phyloP scores from a whole-genome alignment of 345 rosid species.

The Leavenworthia alabamica region DNA sequence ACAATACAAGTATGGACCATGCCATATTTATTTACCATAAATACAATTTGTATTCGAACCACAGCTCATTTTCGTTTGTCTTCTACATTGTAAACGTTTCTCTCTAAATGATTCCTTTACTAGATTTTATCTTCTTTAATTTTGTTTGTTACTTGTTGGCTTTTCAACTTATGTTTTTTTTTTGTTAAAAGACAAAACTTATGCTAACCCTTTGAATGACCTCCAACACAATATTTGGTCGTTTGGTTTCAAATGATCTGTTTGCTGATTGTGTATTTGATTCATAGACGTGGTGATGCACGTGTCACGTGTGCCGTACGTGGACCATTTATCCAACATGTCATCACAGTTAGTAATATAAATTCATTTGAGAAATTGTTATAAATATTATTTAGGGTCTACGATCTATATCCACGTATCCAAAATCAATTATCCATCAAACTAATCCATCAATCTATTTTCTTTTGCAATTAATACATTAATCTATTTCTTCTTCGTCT shows the following conservation, averaged over 20 bases:
- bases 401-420: no score
- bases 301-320: no score
- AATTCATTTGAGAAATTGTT: no score
- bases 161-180: no score
- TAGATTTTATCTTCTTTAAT: background rate
- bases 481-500: no score
- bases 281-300: no score
- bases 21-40: background rate
- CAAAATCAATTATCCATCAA: no score
- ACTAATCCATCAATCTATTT: no score
- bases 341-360: no score
- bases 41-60: background rate
- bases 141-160: background rate
- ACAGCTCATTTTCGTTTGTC: constrained; percentile 13
- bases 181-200: background rate
- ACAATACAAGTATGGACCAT: background rate
- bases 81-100: background rate
- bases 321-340: no score
- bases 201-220: background rate
- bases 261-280: background rate
- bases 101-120: background rate
- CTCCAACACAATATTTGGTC: background rate
- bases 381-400: no score
- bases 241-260: background rate
- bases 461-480: no score